Percentiles rank a stretch among this genome's conserved stretches.
phyloP scores from a whole-genome alignment of 805 yeast species.

The Nakazawaea molendinolei region DNA sequence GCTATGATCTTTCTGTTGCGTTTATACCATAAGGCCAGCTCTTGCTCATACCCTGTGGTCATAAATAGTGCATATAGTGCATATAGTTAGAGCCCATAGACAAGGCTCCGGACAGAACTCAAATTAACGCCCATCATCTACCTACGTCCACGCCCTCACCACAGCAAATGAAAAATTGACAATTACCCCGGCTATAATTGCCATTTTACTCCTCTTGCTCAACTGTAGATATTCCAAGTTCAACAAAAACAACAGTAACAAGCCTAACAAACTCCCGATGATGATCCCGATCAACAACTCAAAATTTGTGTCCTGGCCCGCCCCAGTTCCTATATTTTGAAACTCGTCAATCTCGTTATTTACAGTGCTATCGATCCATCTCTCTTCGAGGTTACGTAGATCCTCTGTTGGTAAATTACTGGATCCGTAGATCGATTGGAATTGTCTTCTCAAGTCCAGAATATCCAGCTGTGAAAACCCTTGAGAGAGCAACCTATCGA shows the following conservation, averaged over 20 bases:
- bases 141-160: conserved; percentile 36
- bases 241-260: conserved; percentile 56
- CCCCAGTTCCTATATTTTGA: conserved; percentile 28
- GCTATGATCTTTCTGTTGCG: too few relatives aligned
- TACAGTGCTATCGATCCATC: conserved; percentile 81
- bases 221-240: conserved; percentile 51
- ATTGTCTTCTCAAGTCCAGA: conserved; percentile 64
- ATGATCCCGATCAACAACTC: conserved; percentile 66
- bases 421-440: conserved; percentile 59
- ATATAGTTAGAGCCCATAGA: too few relatives aligned
- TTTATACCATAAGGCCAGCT: too few relatives aligned
- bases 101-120: too few relatives aligned
- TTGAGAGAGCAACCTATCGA: conserved; percentile 74
- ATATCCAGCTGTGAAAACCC: conserved; percentile 82
- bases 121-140: too few relatives aligned
- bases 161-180: conserved; percentile 65
- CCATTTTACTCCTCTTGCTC: conserved; percentile 55
- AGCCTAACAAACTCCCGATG: conserved; percentile 73
- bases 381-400: conserved; percentile 66
- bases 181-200: conserved; percentile 64
- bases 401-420: conserved; percentile 36
- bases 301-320: conserved; percentile 37
- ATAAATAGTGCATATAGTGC: too few relatives aligned
- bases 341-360: conserved; percentile 43
- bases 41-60: too few relatives aligned